Percentiles rank a stretch among this genome's conserved stretches.
These are phyloP conservation scores for Candida oleophila DNA, from an alignment of 805 yeast species.

Conservation along the genomic window DNA sequence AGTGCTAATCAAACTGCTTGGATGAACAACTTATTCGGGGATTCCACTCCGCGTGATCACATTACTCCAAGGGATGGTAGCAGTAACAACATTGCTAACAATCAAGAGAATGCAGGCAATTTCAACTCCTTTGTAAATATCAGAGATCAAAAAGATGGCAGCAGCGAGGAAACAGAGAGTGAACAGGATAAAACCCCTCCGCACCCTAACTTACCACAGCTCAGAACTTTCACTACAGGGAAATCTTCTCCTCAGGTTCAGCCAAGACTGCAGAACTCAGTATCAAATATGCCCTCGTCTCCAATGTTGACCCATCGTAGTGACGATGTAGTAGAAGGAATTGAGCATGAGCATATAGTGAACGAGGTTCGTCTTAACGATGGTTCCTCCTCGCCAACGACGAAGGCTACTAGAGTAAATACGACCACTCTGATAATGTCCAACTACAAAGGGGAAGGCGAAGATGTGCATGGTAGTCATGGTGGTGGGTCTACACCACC, in stretches of 20 bases:
- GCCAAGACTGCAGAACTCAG: conserved; percentile 13
- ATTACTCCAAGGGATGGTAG: conserved; percentile 20
- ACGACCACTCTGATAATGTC: conserved; percentile 33
- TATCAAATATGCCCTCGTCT: conserved; percentile 40
- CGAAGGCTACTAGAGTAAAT: conserved; percentile 34
- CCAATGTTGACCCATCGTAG: conserved; percentile 26
- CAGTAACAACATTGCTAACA: neutral
- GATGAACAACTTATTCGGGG: conserved; percentile 43
- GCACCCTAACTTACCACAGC: conserved; percentile 28
- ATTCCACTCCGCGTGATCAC: conserved; percentile 40
- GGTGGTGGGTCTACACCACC: conserved; percentile 24
- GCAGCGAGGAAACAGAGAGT: conserved; percentile 11
- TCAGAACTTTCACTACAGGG: conserved; percentile 23
- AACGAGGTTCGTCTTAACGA: neutral
- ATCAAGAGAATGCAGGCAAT: neutral
- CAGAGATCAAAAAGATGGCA: neutral
- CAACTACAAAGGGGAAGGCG: conserved; percentile 14
- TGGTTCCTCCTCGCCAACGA: conserved; percentile 28
- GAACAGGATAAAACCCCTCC: conserved; percentile 9
- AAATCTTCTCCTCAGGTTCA: conserved; percentile 18
- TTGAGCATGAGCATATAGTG: neutral
- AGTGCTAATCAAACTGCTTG: conserved; percentile 37
- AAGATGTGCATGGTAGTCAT: neutral
- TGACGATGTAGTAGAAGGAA: neutral
- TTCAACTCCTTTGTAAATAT: neutral